Percentiles rank a stretch among this genome's conserved stretches.
Evolutionary conservation across 805 yeast genomes (phyloP).

Genomic region (Yarrowia porcina): DNA sequence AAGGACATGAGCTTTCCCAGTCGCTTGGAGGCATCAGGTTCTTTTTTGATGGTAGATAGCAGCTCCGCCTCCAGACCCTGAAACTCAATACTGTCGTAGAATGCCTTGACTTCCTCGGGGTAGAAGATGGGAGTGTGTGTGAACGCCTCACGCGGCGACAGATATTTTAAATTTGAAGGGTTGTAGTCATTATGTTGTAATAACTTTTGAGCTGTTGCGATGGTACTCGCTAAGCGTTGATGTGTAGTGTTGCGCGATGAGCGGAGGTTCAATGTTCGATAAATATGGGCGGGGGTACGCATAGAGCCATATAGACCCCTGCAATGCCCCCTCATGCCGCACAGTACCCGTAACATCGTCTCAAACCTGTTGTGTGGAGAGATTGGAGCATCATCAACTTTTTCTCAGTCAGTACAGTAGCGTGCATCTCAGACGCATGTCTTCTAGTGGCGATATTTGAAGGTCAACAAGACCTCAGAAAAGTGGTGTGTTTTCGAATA

Average conservation of each 20-base stretch:
- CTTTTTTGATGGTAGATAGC: background rate
- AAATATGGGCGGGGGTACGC: background rate
- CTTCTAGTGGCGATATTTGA: background rate
- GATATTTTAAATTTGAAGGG: background rate
- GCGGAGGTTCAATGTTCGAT: background rate
- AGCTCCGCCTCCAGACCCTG: conserved; percentile 4
- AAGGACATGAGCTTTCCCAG: conserved; percentile 3
- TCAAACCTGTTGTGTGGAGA: background rate
- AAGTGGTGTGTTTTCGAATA: too few species aligned
- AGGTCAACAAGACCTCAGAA: background rate
- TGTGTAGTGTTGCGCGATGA: background rate
- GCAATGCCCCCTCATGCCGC: background rate
- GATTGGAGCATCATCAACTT: background rate
- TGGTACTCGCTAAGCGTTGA: background rate
- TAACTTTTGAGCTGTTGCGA: background rate
- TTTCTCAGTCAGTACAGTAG: background rate
- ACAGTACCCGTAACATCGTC: background rate
- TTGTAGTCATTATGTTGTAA: background rate
- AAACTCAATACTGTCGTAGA: conserved; percentile 10
- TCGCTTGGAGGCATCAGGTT: background rate
- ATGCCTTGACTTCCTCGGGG: conserved; percentile 9
- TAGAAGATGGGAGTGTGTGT: background rate
- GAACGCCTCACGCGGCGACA: conserved; percentile 1
- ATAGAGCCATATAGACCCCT: background rate
- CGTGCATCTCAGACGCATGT: background rate